A percentile compares a stretch with the other conserved stretches of the same genome.
These are phyloP conservation scores for Hortaea sp. DNA, from an alignment of 2,329 filamentous ascomycete species.

Conservation along the genomic window DNA sequence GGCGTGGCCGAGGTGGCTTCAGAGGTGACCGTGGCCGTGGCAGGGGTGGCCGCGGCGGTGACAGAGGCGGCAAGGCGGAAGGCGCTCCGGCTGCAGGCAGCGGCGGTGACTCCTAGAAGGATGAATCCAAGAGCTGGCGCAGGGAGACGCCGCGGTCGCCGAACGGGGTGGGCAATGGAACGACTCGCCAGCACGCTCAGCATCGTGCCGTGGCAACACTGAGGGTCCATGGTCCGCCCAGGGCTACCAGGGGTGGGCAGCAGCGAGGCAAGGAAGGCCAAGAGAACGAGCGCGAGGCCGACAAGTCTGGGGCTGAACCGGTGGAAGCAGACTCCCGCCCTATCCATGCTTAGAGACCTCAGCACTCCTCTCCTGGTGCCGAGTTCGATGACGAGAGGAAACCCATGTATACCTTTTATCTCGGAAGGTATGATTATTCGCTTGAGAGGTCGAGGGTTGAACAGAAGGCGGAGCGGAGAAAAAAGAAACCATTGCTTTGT, in stretches of 20 bases:
- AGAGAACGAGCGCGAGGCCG: too few relatives aligned
- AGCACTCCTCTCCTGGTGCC: too few relatives aligned
- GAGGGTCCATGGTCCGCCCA: not conserved
- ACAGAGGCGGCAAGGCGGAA: slow-evolving; percentile 19
- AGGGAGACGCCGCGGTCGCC: not conserved
- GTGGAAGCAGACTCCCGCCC: too few relatives aligned
- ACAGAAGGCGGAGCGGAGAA: too few relatives aligned
- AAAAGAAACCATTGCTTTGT: too few relatives aligned
- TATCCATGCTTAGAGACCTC: too few relatives aligned
- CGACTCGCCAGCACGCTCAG: not conserved
- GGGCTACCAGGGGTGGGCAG: not conserved
- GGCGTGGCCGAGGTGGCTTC: slow-evolving; percentile 32
- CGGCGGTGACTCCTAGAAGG: slow-evolving; percentile 21
- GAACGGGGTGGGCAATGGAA: not conserved
- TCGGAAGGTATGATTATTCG: too few relatives aligned
- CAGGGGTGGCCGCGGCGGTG: slow-evolving; percentile 26
- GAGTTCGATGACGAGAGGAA: too few relatives aligned
- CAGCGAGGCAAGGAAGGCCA: not conserved
- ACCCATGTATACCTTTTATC: too few relatives aligned
- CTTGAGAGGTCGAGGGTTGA: too few relatives aligned
- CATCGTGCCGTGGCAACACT: not conserved
- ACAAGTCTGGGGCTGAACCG: too few relatives aligned
- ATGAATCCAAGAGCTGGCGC: not conserved
- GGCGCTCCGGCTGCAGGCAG: slow-evolving; percentile 12
- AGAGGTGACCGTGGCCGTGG: slow-evolving; percentile 47